phyloP scores from a whole-genome alignment of 305 asterid species.

The Fraxinus platypoda region DNA sequence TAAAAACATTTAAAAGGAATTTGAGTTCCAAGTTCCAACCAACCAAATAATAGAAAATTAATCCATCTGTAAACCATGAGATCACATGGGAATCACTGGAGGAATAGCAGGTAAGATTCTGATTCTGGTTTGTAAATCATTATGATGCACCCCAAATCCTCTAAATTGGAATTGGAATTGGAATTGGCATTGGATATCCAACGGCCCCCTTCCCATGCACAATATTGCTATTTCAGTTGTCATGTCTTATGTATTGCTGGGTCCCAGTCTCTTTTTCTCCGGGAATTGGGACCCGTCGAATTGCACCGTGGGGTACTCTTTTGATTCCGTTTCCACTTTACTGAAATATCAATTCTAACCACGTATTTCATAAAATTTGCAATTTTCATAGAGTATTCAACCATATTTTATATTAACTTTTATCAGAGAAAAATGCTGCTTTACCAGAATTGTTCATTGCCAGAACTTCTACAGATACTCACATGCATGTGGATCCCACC shows the following conservation, averaged over 20 bases:
- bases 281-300: not conserved
- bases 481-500: too few species aligned
- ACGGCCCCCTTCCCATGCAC: not conserved
- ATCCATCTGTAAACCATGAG: not conserved
- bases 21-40: not conserved
- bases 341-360: too few species aligned
- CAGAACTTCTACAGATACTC: too few species aligned
- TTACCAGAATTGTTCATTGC: too few species aligned
- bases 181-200: not conserved
- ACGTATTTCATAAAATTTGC: too few species aligned
- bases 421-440: too few species aligned
- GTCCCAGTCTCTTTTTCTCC: not conserved
- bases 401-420: too few species aligned
- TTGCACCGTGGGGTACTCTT: not conserved
- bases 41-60: not conserved
- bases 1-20: not conserved
- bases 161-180: not conserved
- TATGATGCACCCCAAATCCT: not conserved
- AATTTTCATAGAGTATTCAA: too few species aligned
- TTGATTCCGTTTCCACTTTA: not conserved
- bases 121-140: not conserved
- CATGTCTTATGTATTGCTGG: not conserved
- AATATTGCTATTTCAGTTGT: not conserved
- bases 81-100: not conserved
- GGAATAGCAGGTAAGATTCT: not conserved